phyloP scores from a whole-genome alignment of 495 filamentous ascomycete species.

The Collariella sp. region DNA sequence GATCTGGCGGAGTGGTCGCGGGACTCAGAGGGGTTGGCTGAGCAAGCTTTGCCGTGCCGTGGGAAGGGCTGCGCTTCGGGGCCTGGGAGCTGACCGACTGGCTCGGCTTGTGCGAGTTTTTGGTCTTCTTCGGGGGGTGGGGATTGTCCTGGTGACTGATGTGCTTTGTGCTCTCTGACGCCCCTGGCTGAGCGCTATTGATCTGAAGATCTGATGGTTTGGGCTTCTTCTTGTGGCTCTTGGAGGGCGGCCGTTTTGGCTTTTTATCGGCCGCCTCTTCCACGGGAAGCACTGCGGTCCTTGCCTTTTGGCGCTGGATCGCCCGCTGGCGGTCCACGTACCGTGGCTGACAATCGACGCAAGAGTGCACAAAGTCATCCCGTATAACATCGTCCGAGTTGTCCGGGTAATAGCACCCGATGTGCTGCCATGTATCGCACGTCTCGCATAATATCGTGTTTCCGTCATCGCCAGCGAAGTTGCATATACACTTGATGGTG shows the following conservation, averaged over 20 bases:
- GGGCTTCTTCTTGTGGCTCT: constrained; percentile 68
- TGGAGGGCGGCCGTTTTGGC: constrained; percentile 57
- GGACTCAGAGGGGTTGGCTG: constrained; percentile 46
- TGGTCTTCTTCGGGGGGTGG: constrained; percentile 56
- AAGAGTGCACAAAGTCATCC: constrained; percentile 62
- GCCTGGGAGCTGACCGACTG: constrained; percentile 58
- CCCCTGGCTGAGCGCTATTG: constrained; percentile 37
- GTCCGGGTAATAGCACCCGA: constrained; percentile 83
- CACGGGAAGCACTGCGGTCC: constrained; percentile 42
- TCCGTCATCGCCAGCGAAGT: constrained; percentile 88
- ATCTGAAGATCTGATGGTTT: constrained; percentile 44
- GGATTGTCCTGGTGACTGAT: constrained; percentile 27
- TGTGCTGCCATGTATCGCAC: constrained; percentile 98
- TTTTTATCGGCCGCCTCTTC: constrained; percentile 52
- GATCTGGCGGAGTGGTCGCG: constrained; percentile 47
- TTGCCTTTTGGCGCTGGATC: constrained; percentile 48
- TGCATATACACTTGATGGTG: constrained; percentile 96
- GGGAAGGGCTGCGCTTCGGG: constrained; percentile 47
- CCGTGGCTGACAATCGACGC: constrained; percentile 75
- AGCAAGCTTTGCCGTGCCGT: constrained; percentile 31
- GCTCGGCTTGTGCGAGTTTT: constrained; percentile 63
- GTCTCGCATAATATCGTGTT: constrained; percentile 92
- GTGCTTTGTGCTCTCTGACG: constrained; percentile 29
- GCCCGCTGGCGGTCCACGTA: constrained; percentile 61
- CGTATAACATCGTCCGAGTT: constrained; percentile 61